Evolutionary conservation across 495 filamentous ascomycete species (phyloP).

Genomic region (Penicillium longicatenatum): DNA sequence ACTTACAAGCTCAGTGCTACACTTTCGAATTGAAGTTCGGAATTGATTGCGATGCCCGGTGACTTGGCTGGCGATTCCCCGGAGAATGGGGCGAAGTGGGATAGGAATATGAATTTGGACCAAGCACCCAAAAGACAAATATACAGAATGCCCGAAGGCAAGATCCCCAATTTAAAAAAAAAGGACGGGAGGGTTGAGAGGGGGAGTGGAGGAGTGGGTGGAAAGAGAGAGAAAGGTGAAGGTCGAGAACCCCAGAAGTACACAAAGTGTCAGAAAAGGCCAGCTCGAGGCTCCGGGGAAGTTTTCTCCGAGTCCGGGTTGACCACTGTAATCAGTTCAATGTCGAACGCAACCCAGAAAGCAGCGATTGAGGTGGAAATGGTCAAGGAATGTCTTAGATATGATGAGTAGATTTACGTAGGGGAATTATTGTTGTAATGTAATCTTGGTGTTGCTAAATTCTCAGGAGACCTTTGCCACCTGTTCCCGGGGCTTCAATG

Average conservation of each 20-base stretch:
- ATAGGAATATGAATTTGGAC: conserved; percentile 14
- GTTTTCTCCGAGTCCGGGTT: conserved; percentile 33
- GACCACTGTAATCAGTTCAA: background rate
- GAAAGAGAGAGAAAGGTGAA: conserved; percentile 17
- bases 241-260: conserved; percentile 38
- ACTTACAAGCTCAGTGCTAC: conserved; percentile 7
- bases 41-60: conserved; percentile 6
- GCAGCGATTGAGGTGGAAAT: background rate
- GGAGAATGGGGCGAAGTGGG: conserved; percentile 7
- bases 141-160: conserved; percentile 21
- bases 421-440: too few relatives aligned
- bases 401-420: background rate
- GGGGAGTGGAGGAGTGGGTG: conserved; percentile 11
- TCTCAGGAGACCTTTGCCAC: too few relatives aligned
- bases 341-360: background rate
- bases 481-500: background rate
- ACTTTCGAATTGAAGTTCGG: conserved; percentile 12
- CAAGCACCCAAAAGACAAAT: conserved; percentile 18
- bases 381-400: background rate
- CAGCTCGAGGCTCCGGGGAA: conserved; percentile 36
- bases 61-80: conserved; percentile 15
- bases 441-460: too few relatives aligned
- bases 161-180: conserved; percentile 12
- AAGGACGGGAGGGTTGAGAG: conserved; percentile 15
- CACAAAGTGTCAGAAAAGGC: conserved; percentile 34